Evolutionary conservation across 495 filamentous ascomycete species (phyloP).

Genomic region (Podospora sp.): DNA sequence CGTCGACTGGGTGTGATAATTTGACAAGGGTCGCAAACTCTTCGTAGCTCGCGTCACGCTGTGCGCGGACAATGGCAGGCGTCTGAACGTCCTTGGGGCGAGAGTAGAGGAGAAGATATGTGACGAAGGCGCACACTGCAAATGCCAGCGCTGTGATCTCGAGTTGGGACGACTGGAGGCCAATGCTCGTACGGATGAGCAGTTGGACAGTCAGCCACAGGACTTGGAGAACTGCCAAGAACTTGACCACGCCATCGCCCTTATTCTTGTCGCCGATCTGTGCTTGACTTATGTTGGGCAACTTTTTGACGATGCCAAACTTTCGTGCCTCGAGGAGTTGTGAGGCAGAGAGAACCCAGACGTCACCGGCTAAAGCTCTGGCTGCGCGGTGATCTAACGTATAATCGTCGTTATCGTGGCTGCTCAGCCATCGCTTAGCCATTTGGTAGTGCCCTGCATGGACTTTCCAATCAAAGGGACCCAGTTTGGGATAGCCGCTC

Average conservation of each 20-base stretch:
- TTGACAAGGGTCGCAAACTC: constrained; percentile 1
- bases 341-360: neutral
- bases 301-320: neutral
- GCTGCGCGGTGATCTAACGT: neutral
- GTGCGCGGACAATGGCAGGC: neutral
- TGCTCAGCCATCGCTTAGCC: neutral
- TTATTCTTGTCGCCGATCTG: constrained; percentile 16
- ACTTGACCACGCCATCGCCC: constrained; percentile 6
- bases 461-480: constrained; percentile 8
- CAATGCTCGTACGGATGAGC: neutral
- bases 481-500: constrained; percentile 1
- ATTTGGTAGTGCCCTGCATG: neutral
- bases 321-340: constrained; percentile 7
- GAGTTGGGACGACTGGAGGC: constrained; percentile 9
- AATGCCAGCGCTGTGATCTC: constrained; percentile 17
- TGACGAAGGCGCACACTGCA: constrained; percentile 10
- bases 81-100: constrained; percentile 11
- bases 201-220: constrained; percentile 10
- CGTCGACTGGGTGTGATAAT: neutral
- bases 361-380: neutral
- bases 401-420: neutral
- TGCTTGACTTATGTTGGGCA: neutral
- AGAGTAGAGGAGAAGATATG: neutral
- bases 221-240: constrained; percentile 3
- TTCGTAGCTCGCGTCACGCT: neutral